Evolutionary conservation across 257 asterid genomes (phyloP), one percentile per base, ranked within the genome.

Genomic region (Verbascum thapsus): DNA sequence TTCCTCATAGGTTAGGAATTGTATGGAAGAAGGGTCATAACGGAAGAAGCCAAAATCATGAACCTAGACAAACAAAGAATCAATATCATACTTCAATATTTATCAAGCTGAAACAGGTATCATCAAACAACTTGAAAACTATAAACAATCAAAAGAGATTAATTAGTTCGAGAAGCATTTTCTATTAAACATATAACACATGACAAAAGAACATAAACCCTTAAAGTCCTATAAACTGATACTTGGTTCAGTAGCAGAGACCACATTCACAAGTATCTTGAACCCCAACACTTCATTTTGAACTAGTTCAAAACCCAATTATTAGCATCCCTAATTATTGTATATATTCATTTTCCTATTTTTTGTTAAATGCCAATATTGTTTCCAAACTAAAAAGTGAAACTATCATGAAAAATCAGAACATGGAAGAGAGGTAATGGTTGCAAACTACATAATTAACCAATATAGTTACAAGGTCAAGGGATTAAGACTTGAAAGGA

Each of bases 21-120:
- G 91, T 73, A 94, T 79, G 19, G 95, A 87, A 72, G 76, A 70
- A 67, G 97, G 95, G 66, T 90, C 95, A 66, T 90, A 94, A 19
- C 87, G 95, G 39, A 94, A 94, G 79, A 90, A 94, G 43, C 99
- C 99, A 26, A 94, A 94, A 83, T 94, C 99, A 42, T 94, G 99
- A 72, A 94, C 95, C 99, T 90, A 66, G 45, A 52, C 57, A 58
- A 60, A 60, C 51, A 75, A 64, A 70, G 43, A 61, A 51, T 30
- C 42, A 64, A 22, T 22, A 53, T 61, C 23, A 79, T 40, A 64
- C 53, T 54, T 45, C 56, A 67, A 20, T 13, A 42, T 13, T 45
- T 55, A 23, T 5, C 53, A 47, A 5, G 74, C 64, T 70, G 10
- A 63, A 44, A 32, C 18, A 32, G 18, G 58, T 54, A 11, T 71